phyloP scores from a whole-genome alignment of 2,329 filamentous ascomycete species.

The Aureobasidium sp. region DNA sequence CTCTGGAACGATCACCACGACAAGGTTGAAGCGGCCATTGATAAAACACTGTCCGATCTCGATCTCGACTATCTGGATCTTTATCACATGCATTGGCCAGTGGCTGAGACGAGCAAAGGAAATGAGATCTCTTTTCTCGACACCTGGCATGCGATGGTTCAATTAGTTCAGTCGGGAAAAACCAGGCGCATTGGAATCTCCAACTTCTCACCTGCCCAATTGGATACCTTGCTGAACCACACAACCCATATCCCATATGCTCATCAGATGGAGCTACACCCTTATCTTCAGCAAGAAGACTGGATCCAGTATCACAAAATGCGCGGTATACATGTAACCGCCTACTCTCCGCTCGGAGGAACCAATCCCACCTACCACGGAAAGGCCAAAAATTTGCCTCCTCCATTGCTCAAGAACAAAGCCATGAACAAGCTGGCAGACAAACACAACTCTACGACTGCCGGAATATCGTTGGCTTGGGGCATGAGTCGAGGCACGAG shows the following conservation, averaged over 20 bases:
- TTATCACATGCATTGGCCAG: conserved; percentile 42
- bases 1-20: conserved; percentile 34
- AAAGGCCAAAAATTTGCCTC: conserved; percentile 25
- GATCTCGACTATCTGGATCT: conserved; percentile 37
- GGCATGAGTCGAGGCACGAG: conserved; percentile 40
- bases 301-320: conserved; percentile 45
- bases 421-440: conserved; percentile 36
- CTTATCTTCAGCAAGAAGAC: conserved; percentile 55
- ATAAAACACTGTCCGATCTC: conserved; percentile 35
- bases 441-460: conserved; percentile 36
- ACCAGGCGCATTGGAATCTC: conserved; percentile 69
- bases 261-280: conserved; percentile 79
- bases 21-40: conserved; percentile 27
- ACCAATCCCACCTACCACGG: conserved; percentile 42
- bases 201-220: conserved; percentile 57
- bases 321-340: conserved; percentile 47
- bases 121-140: conserved; percentile 27
- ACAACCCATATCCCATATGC: conserved; percentile 58
- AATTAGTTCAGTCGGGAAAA: conserved; percentile 52
- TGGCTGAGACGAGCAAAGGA: conserved; percentile 20
- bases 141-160: conserved; percentile 64
- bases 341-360: conserved; percentile 42
- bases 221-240: conserved; percentile 47
- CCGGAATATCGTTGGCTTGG: conserved; percentile 45
- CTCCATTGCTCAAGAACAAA: conserved; percentile 35